Evolutionary conservation across 768 basidiomycete genomes (phyloP), one percentile per base, ranked within the genome.

Genomic region (Agaricus sinodeliciosus): DNA sequence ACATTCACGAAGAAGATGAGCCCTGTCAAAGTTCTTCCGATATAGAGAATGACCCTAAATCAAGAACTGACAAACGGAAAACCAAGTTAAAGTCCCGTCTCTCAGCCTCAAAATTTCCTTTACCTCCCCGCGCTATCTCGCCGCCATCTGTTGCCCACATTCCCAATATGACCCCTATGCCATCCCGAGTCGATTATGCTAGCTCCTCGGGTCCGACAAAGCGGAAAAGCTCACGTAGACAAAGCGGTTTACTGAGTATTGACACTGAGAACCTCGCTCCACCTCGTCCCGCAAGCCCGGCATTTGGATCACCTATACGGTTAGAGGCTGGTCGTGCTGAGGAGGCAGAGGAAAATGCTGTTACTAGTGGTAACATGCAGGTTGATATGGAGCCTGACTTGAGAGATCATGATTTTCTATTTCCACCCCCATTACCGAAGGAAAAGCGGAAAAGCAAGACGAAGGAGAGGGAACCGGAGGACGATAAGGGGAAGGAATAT

Each of bases 1-100:
- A 78, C 13, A 87, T 87, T 49, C 60, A 69, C 27, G 85, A 87
- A 61, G 86, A 87, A 42, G 83, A 85, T 1, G 86, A 88, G 61
- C 72, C 74, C 6, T 64, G 57, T 15, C 63, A 64, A 18, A 75
- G 75, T 18, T 74, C 75, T 1, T 71, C 70, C 8, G 75, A 75
- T 3, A 67, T 74, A 5, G 75, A 77, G 26, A 48, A 61, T 16
- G 69, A 71, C 12, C 68, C 70, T 48, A 67, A 67, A 49, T 58
- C 70, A 13, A 67, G 68, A 47, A 72, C 76, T 7, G 63, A 65
- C 12, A 72, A 71, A 12, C 71, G 73, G 59, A 77, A 73, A 63
- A 49, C 67, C 12, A 78, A 74, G 58, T 47, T 69, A 27, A 81
- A 79, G 61, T 69, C 78, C 0, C 77, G 76, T 18, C 60, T 75